These are phyloP conservation scores for Epichloe coenophiala DNA, from an alignment of 2,329 filamentous ascomycete species.

Conservation along the genomic window DNA sequence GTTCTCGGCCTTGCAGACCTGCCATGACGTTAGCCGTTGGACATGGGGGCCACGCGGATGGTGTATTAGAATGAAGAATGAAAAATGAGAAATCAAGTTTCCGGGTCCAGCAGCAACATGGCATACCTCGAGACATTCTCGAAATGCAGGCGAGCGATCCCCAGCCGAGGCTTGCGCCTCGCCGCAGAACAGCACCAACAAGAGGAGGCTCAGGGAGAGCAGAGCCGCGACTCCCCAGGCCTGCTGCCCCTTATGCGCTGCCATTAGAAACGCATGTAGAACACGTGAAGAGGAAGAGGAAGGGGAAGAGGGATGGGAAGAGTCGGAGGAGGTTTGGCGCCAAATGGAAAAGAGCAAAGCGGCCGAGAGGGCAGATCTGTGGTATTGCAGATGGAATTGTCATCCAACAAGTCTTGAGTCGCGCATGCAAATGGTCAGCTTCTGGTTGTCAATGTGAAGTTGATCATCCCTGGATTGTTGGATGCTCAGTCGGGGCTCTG, in stretches of 20 bases:
- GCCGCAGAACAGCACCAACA: conserved; percentile 26
- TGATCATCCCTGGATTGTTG: background rate
- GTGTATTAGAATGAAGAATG: too few relatives aligned
- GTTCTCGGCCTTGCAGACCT: conserved; percentile 74
- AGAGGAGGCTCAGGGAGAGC: conserved; percentile 20
- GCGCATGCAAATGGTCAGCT: background rate
- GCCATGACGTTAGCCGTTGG: background rate
- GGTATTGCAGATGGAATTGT: background rate
- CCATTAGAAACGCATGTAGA: conserved; percentile 21
- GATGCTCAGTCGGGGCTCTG: background rate
- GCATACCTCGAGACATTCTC: conserved; percentile 65
- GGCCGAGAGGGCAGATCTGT: background rate
- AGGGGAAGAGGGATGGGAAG: too few relatives aligned
- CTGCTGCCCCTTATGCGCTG: conserved; percentile 20
- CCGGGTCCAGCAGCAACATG: conserved; percentile 6
- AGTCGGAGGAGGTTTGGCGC: background rate
- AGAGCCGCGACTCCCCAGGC: conserved; percentile 14
- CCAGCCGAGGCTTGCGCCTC: conserved; percentile 60
- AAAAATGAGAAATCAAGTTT: too few relatives aligned
- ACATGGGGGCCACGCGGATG: background rate
- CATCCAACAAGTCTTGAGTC: background rate
- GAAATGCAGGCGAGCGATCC: conserved; percentile 77
- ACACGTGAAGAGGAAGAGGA: background rate
- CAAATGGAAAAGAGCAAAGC: background rate
- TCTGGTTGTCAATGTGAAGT: background rate